Conservation (phyloP, 768 basidiomycete genomes). For the Clitopilus hobsonii region DNA sequence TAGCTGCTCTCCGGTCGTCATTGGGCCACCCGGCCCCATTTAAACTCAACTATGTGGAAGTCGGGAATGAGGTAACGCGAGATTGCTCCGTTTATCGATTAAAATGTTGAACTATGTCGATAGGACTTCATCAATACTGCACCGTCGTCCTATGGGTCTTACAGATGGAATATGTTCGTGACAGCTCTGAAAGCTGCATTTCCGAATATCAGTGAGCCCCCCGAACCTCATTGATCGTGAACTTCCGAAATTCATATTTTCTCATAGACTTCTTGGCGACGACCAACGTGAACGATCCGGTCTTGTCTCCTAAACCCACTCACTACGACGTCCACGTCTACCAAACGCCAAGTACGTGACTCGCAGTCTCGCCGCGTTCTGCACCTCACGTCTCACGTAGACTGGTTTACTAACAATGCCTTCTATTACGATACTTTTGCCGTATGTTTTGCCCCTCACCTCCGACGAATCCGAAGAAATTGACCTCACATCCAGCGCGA, state of each 20-base stretch:
- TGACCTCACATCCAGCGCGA: slow-evolving; percentile 37
- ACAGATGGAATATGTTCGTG: slow-evolving; percentile 43
- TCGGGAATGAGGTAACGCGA: slow-evolving; percentile 56
- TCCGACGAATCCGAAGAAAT: not conserved
- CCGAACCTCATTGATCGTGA: not conserved
- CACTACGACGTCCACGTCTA: slow-evolving; percentile 55
- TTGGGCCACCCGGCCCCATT: slow-evolving; percentile 55
- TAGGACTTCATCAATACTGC: slow-evolving; percentile 20
- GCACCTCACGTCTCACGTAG: slow-evolving; percentile 8
- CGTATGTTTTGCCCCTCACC: slow-evolving; percentile 6
- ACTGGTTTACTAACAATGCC: slow-evolving; percentile 31
- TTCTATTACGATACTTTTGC: slow-evolving; percentile 27
- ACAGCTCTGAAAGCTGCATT: slow-evolving; percentile 36
- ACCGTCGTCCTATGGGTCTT: slow-evolving; percentile 20
- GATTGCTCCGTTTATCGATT: not conserved
- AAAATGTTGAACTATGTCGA: not conserved
- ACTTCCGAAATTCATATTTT: not conserved
- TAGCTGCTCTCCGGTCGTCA: slow-evolving; percentile 48
- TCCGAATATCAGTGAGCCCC: slow-evolving; percentile 39
- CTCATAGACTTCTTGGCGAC: slow-evolving; percentile 49
- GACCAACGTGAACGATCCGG: slow-evolving; percentile 28
- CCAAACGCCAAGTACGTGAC: slow-evolving; percentile 37
- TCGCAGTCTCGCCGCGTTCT: not conserved
- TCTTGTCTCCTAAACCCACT: slow-evolving; percentile 37
- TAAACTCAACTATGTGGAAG: slow-evolving; percentile 41